A percentile compares a stretch with the other conserved stretches of the same genome.
Evolutionary conservation across 2,329 filamentous ascomycete species (phyloP).

Genomic region (Colletotrichum lini): DNA sequence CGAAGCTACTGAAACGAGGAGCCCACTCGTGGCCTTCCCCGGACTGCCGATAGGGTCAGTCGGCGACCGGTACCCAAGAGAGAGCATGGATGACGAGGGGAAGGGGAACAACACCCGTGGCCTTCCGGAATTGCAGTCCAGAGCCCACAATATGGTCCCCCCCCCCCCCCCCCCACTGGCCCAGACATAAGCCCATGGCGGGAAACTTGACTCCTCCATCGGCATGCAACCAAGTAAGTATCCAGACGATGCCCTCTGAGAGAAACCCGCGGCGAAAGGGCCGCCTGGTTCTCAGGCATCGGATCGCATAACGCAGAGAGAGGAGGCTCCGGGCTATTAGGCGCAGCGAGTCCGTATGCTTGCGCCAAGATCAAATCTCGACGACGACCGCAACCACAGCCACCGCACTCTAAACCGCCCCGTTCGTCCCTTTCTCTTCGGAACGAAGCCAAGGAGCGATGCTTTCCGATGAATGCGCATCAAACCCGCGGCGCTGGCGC

Average conservation of each 20-base stretch:
- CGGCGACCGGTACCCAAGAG: slow-evolving; percentile 7
- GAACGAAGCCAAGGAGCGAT: background rate
- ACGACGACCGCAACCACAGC: slow-evolving; percentile 17
- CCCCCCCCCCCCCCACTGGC: background rate
- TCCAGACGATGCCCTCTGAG: background rate
- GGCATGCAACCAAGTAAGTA: background rate
- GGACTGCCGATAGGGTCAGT: slow-evolving; percentile 39
- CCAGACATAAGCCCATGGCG: background rate
- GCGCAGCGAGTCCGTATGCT: slow-evolving; percentile 11
- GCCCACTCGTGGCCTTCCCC: slow-evolving; percentile 36
- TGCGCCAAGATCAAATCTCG: slow-evolving; percentile 18
- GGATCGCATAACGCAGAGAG: background rate
- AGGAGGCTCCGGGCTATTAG: slow-evolving; percentile 12
- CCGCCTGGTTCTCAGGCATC: background rate
- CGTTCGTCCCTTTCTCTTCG: slow-evolving; percentile 16
- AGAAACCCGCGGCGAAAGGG: slow-evolving; percentile 1
- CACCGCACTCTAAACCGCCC: slow-evolving; percentile 3
- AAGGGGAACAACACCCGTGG: slow-evolving; percentile 27
- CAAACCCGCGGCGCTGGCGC: slow-evolving; percentile 4
- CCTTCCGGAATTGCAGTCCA: slow-evolving; percentile 36
- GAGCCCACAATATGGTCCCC: slow-evolving; percentile 11
- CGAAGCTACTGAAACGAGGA: slow-evolving; percentile 36
- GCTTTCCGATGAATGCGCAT: slow-evolving; percentile 15
- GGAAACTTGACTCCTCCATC: background rate
- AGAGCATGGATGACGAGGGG: slow-evolving; percentile 9